Conservation (phyloP, 257 asterid species). For the Echites panduratus region DNA sequence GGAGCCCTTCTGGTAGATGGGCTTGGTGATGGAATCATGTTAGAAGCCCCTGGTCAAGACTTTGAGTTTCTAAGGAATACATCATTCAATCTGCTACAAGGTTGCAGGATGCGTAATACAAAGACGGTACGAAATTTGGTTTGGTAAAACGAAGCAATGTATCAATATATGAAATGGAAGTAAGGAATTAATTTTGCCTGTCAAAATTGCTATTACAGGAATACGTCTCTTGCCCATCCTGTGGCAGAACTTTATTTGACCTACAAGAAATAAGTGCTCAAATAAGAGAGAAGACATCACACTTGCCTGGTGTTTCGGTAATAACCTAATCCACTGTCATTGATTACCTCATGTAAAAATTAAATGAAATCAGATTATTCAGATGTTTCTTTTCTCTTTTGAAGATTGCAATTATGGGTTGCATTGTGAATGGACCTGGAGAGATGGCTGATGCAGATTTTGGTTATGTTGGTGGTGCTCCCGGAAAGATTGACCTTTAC, state of each 20-base stretch:
- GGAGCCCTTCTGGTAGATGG: slow-evolving; percentile 96
- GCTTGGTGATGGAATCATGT: slow-evolving; percentile 85
- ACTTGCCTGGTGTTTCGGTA: slow-evolving; percentile 98
- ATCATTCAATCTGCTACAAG: slow-evolving; percentile 92
- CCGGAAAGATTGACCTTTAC: slow-evolving; percentile 97
- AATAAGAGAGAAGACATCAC: slow-evolving; percentile 90
- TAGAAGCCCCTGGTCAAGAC: slow-evolving; percentile 87
- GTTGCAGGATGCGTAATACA: slow-evolving; percentile 98
- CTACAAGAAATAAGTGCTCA: slow-evolving; percentile 97
- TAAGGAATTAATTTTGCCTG: slow-evolving; percentile 1
- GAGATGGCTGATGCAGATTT: slow-evolving; percentile 99
- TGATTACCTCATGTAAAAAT: too few species aligned
- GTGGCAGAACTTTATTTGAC: slow-evolving; percentile 94
- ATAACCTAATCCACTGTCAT: slow-evolving; percentile 17
- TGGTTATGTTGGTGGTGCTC: slow-evolving; percentile 98
- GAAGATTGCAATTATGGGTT: slow-evolving; percentile 99
- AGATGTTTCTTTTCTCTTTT: slow-evolving; percentile 6
- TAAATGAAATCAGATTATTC: not conserved
- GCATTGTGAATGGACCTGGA: slow-evolving; percentile 99
- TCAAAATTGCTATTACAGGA: slow-evolving; percentile 48
- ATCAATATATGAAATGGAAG: not conserved
- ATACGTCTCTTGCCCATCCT: slow-evolving; percentile 98
- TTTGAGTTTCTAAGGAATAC: slow-evolving; percentile 80
- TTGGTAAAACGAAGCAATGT: slow-evolving; percentile 1
- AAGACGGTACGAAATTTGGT: slow-evolving; percentile 60